These are phyloP conservation scores for Fusarium lyarnte DNA, from an alignment of 2,329 filamentous ascomycete genomes.

Conservation along the genomic window DNA sequence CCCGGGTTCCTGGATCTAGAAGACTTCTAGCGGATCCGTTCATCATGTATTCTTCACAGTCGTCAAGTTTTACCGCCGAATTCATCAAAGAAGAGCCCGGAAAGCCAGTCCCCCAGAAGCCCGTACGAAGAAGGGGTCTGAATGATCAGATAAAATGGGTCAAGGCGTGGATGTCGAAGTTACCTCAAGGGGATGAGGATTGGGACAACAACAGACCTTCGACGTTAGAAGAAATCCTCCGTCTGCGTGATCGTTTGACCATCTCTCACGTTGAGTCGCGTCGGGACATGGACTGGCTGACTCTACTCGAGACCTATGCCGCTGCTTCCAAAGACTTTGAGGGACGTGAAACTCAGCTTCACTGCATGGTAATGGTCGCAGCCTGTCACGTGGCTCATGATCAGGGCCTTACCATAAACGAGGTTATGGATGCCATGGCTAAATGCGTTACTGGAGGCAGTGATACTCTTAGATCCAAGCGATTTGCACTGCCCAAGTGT, in stretches of 20 bases:
- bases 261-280: conserved; percentile 34
- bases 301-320: conserved; percentile 39
- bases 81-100: conserved; percentile 41
- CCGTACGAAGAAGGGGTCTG: conserved; percentile 38
- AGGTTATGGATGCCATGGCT: conserved; percentile 37
- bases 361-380: conserved; percentile 42
- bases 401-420: conserved; percentile 33
- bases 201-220: conserved; percentile 42
- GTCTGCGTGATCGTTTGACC: conserved; percentile 32
- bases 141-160: conserved; percentile 42
- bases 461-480: conserved; percentile 40
- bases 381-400: conserved; percentile 39
- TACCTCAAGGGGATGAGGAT: conserved; percentile 42
- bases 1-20: conserved; percentile 20
- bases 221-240: conserved; percentile 32
- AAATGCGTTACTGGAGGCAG: conserved; percentile 41
- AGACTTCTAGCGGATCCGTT: conserved; percentile 13
- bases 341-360: conserved; percentile 38
- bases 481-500: conserved; percentile 42
- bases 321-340: conserved; percentile 37
- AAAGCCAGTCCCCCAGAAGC: conserved; percentile 38
- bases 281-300: conserved; percentile 37
- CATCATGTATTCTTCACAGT: conserved; percentile 33
- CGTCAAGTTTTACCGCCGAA: conserved; percentile 35
- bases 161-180: conserved; percentile 39